Conservation (phyloP, 2,329 filamentous ascomycete genomes). For the Chaetomiaceae sp. region DNA sequence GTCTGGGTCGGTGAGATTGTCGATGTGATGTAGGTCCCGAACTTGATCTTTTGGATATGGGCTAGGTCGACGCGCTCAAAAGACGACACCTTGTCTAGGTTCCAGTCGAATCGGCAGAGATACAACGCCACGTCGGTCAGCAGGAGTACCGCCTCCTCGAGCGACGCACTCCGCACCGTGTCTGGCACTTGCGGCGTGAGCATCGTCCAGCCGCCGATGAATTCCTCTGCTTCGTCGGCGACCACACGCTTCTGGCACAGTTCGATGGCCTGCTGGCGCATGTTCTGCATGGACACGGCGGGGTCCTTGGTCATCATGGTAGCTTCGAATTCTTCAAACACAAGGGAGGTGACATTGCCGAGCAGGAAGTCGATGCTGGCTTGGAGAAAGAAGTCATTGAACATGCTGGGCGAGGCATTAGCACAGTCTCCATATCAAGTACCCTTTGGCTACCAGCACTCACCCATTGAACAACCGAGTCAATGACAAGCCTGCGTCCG, state of each 20-base stretch:
- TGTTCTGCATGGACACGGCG: constrained; percentile 76
- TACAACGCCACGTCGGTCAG: constrained; percentile 83
- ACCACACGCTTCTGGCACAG: constrained; percentile 83
- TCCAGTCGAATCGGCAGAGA: constrained; percentile 90
- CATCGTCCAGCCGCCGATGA: constrained; percentile 86
- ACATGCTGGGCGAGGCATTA: constrained; percentile 63
- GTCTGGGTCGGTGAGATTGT: constrained; percentile 73
- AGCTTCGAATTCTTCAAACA: constrained; percentile 92
- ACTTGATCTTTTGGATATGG: constrained; percentile 67
- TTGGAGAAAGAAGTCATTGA: constrained; percentile 96
- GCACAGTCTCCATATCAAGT: not conserved
- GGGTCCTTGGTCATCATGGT: constrained; percentile 93
- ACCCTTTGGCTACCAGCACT: constrained; percentile 25
- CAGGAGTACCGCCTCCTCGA: constrained; percentile 84
- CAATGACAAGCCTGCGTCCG: constrained; percentile 84
- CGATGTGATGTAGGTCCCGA: constrained; percentile 86
- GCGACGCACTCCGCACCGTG: constrained; percentile 64
- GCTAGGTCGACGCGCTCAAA: constrained; percentile 82
- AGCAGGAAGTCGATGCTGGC: constrained; percentile 91
- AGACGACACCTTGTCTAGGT: constrained; percentile 85
- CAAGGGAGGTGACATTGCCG: constrained; percentile 75
- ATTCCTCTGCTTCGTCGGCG: constrained; percentile 74
- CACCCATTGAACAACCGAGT: constrained; percentile 68
- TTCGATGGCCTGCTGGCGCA: constrained; percentile 86
- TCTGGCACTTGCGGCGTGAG: constrained; percentile 70